Base-by-base conservation (phyloP, 768 basidiomycete species). In the Pisolithus tinctorius region DNA sequence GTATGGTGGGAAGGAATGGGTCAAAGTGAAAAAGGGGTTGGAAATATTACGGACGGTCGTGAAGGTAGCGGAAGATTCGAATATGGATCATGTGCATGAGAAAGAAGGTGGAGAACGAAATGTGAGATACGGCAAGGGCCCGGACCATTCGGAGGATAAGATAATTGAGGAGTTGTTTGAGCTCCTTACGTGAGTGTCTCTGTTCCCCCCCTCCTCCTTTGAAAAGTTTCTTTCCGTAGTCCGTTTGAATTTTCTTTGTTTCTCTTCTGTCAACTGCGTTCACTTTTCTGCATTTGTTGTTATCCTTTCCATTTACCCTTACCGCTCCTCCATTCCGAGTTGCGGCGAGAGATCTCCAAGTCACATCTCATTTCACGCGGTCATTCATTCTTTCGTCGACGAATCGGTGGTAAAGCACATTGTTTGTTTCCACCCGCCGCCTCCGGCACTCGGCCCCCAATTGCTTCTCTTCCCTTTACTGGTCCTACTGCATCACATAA, bases 1-100 rank as follows among this genome's bases (percentile, higher is more conserved):
- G n/a, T 53, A 64, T 48, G 81, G 76, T 34, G 82, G 74, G 38
- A 70, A 74, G 49, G 71, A 74, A 6, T 92, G 88, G 89, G 84
- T 84, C 25, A 93, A 92, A 70, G 79, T 92, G 6, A 66, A 72
- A 47, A 75, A 78, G 54, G 90, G 86, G 36, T 70, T 70, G 27
- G 43, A 45, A 9, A n/a, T 25, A 26, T 45, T 45, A n/a, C 11
- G 29, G 25, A 17, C 26, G 14, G 26, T 20, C 29, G 9, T 45
- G 23, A 13, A 30, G 13, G 16, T 45, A 4, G 27, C 16, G 11
- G 26, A 45, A 27, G 43, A 45, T n/a, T 25, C 23, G 7, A n/a
- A 27, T 34, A 34, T 14, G 34, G 34, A 34, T 34, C 34, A 13
- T 34, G 34, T 34, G 34, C 34, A 34, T 14, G 34, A 34, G 9